A percentile compares a stretch with the other conserved stretches of the same genome.
phyloP scores from a whole-genome alignment of 2,329 filamentous ascomycete species.

The Aspergillus aculeatinus region DNA sequence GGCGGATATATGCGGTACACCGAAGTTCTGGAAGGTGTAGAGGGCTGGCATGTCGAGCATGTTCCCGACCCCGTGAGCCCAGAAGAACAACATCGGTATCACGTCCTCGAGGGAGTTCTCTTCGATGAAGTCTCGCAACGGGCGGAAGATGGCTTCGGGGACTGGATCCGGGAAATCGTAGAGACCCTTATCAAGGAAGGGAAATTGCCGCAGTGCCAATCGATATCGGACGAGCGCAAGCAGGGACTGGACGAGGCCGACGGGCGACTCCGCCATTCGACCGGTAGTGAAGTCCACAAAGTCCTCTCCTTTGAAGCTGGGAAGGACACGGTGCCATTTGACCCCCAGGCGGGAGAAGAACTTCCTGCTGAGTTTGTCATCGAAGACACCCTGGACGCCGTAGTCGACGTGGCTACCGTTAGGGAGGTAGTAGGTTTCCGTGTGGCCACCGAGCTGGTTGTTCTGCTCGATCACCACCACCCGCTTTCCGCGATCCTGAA shows the following conservation, averaged over 20 bases:
- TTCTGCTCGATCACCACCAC: conserved; percentile 39
- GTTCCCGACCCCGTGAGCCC: conserved; percentile 15
- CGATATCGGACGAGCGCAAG: conserved; percentile 12
- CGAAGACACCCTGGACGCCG: conserved; percentile 33
- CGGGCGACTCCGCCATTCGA: conserved; percentile 13
- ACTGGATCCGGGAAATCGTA: conserved; percentile 42
- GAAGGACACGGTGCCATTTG: conserved; percentile 15
- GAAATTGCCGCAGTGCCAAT: conserved; percentile 12
- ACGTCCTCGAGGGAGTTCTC: conserved; percentile 11
- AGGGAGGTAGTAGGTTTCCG: conserved; percentile 31
- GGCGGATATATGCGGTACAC: conserved; percentile 19
- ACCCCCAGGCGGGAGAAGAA: conserved; percentile 33
- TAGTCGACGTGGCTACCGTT: conserved; percentile 33
- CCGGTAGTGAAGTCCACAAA: conserved; percentile 31
- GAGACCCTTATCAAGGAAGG: conserved; percentile 6
- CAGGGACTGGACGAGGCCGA: background rate
- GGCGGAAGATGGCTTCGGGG: conserved; percentile 17
- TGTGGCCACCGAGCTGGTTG: conserved; percentile 36
- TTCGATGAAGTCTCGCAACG: conserved; percentile 21
- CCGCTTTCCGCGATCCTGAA: conserved; percentile 32
- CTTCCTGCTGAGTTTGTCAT: conserved; percentile 30
- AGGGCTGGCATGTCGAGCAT: conserved; percentile 13
- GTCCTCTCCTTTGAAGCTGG: conserved; percentile 18
- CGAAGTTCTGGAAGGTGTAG: conserved; percentile 14
- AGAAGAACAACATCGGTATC: conserved; percentile 6